Evolutionary conservation across 495 filamentous ascomycete genomes (phyloP), one percentile per base, ranked within the genome.

Genomic region (Annulohypoxylon nitens): DNA sequence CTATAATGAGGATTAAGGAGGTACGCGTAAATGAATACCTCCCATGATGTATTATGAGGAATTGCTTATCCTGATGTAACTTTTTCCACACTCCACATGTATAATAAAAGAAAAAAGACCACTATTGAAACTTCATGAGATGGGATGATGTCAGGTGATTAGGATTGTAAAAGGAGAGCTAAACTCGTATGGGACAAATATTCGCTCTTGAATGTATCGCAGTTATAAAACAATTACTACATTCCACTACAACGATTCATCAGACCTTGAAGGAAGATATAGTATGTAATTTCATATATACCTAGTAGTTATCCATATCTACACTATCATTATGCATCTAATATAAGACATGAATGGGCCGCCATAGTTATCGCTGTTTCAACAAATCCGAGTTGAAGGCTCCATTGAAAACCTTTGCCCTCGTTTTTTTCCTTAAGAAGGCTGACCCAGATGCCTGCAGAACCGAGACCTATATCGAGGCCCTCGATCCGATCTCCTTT

Each of bases 1-100:
- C 3, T 4, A 23, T 12, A 23, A 20, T 25, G 37, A 30, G n/a
- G 11, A 37, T 18, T 14, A 57, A 16, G 25, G 39, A 58, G 60
- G 58, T 36, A 41, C 7, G 30, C 26, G 55, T 14, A 41, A 51
- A 18, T 30, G 30, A 45, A 33, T 45, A 16, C 47, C 54, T 41
- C 54, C 39, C 16, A 48, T 37, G 60, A 64, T 73, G 64, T 60
- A 69, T 64, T 64, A 69, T 69, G 70, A 73, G 61, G 69, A 62
- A 63, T 43, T 34, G n/a, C 26, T 45, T 54, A 23, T 70, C 68
- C 68, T 55, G 64, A 57, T 71, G 69, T 71, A 64, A 61, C 54
- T 20, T 51, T 67, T 67, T 71, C 59, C 64, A 65, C 69, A 69
- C 65, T 61, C 65, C 36, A 58, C 65, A 68, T 66, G 58, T 76